A percentile compares a stretch with the other conserved stretches of the same genome.
phyloP scores from a whole-genome alignment of 345 rosid genomes.

The Brassica napus region Da-Ae NC_063439.1:5647001-5647500 shows the following conservation, averaged over 20 bases:
- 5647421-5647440: constrained; percentile 99
- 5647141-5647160: constrained; percentile 89
- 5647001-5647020: constrained; percentile 89
- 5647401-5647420: constrained; percentile 20
- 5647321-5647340: constrained; percentile 98
- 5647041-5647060: constrained; percentile 1
- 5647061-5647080: not conserved
- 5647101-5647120: constrained; percentile 87
- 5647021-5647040: constrained; percentile 75
- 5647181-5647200: constrained; percentile 93
- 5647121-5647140: constrained; percentile 95
- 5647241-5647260: not conserved
- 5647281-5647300: not conserved
- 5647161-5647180: constrained; percentile 78
- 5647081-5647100: not conserved
- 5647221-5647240: not conserved
- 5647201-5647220: constrained; percentile 81
- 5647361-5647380: constrained; percentile 2
- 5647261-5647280: not conserved
- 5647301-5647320: constrained; percentile 70
- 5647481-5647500: constrained; percentile 98
- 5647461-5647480: constrained; percentile 97
- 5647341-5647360: constrained; percentile 56
- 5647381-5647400: too few relatives aligned
- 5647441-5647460: constrained; percentile 97